Conservation (phyloP, 2,329 filamentous ascomycete species). For the Chrysoporthe cubensis region DNA sequence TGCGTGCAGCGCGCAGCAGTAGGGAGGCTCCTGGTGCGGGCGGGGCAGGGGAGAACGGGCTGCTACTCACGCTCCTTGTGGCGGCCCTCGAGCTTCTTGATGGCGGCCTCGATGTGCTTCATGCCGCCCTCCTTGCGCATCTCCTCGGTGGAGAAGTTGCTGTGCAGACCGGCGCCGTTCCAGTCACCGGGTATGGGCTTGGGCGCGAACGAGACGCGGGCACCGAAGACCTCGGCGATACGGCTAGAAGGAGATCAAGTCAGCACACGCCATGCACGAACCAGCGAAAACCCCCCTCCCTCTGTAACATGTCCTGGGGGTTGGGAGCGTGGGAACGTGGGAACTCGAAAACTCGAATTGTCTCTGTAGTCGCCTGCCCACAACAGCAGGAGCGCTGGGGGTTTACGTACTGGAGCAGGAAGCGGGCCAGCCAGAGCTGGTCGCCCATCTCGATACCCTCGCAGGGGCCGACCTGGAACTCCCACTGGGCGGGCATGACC, state of each 20-base stretch:
- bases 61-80: slow-evolving; percentile 57
- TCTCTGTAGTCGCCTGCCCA: not conserved
- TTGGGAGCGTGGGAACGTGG: no score
- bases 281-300: no score
- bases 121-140: slow-evolving; percentile 93
- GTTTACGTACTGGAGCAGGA: slow-evolving; percentile 67
- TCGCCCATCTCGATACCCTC: slow-evolving; percentile 86
- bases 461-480: slow-evolving; percentile 95
- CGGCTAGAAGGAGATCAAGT: slow-evolving; percentile 39
- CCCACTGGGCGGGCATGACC: slow-evolving; percentile 98
- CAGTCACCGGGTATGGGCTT: slow-evolving; percentile 76
- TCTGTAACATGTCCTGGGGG: not conserved
- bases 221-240: slow-evolving; percentile 94
- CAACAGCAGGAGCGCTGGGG: no score
- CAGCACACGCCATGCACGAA: not conserved
- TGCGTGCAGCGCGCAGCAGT: slow-evolving; percentile 26
- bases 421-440: slow-evolving; percentile 92
- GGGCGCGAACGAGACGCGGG: slow-evolving; percentile 91
- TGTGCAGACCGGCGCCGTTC: slow-evolving; percentile 95
- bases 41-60: not conserved
- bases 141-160: slow-evolving; percentile 87
- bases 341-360: no score
- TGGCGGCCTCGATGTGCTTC: slow-evolving; percentile 87
- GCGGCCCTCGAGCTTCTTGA: slow-evolving; percentile 75
- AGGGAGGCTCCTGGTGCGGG: not conserved